phyloP scores from a whole-genome alignment of 2,329 filamentous ascomycete genomes.

The Fusarium sp. region DNA sequence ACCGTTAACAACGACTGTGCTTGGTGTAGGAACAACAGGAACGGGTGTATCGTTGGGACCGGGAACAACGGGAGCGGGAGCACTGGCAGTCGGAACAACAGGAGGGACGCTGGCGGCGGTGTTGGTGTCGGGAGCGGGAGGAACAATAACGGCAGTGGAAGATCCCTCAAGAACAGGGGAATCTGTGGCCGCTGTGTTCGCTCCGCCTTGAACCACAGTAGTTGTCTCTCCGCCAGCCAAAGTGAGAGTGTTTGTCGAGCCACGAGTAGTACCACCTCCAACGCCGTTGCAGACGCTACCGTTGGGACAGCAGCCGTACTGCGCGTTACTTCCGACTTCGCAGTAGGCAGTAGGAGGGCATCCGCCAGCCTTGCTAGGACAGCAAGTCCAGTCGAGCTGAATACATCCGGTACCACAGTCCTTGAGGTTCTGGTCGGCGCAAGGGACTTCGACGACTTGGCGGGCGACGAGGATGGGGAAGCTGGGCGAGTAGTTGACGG shows the following conservation, averaged over 20 bases:
- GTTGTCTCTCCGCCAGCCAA: constrained; percentile 28
- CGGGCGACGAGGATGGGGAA: constrained; percentile 41
- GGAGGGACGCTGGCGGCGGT: constrained; percentile 11
- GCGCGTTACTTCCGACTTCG: constrained; percentile 45
- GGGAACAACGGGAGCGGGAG: background rate
- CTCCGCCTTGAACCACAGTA: constrained; percentile 3
- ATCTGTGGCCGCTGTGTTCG: constrained; percentile 1
- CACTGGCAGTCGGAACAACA: background rate
- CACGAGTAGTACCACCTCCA: constrained; percentile 44
- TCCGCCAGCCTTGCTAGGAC: constrained; percentile 48
- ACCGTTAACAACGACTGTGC: constrained; percentile 32
- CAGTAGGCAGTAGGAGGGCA: constrained; percentile 48
- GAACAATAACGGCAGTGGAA: constrained; percentile 15
- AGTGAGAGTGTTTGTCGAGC: constrained; percentile 29
- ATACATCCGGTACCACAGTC: constrained; percentile 53
- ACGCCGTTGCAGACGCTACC: constrained; percentile 49
- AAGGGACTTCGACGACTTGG: constrained; percentile 43
- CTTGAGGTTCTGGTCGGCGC: constrained; percentile 43
- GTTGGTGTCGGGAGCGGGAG: background rate
- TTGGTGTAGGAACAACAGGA: constrained; percentile 17
- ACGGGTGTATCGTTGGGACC: constrained; percentile 3
- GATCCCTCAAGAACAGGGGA: constrained; percentile 27
- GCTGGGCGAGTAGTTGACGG: constrained; percentile 19
- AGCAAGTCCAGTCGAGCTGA: constrained; percentile 49
- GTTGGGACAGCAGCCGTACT: constrained; percentile 52